Evolutionary conservation across 768 basidiomycete species (phyloP), one percentile per base, ranked within the genome.

Genomic region (Dentipellis fragilis): DNA sequence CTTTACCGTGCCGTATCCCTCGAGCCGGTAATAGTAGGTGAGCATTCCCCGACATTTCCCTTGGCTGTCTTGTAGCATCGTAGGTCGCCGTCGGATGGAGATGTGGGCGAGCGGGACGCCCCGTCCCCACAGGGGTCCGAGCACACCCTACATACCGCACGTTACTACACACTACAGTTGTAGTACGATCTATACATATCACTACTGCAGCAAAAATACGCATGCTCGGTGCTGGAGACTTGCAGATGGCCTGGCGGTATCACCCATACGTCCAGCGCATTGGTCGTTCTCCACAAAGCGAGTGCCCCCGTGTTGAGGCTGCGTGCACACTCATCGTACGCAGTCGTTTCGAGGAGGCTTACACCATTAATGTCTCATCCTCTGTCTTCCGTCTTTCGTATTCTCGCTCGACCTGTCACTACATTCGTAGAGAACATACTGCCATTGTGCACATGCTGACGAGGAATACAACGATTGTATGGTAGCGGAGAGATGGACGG

Each of bases 241-340:
- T 54, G 53, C 60, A 61, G 59, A 58, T 57, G 59, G 57, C 51
- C 57, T 39, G 40, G 58, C 52, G 53, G 52, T 19, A 47, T 48
- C 50, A 22, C 9, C 55, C 16, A 47, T 59, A 53, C 51, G 59
- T 54, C 49, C 58, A 39, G 14, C 38, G 3, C 51, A 58, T 51
- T 60, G 54, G 58, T 59, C 59, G 48, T 53, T 56, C 54, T 60
- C 59, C 59, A 52, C 34, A 60, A 7, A 59, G 11, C 21, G 17
- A 46, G 29, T 35, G 49, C 59, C 58, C 55, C 53, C 39, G 52
- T 56, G 58, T 59, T 59, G 60, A 54, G 58, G 47, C 55, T 52
- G 42, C 16, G 60, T 49, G 54, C 50, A 8, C 34, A 16, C n/a
- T 48, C 11, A 16, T 10, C 38, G 59, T 50, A 39, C 45, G 35